These are phyloP conservation scores for Aspergillus quadricinctus DNA, from an alignment of 2,329 filamentous ascomycete genomes.

Conservation along the genomic window DNA sequence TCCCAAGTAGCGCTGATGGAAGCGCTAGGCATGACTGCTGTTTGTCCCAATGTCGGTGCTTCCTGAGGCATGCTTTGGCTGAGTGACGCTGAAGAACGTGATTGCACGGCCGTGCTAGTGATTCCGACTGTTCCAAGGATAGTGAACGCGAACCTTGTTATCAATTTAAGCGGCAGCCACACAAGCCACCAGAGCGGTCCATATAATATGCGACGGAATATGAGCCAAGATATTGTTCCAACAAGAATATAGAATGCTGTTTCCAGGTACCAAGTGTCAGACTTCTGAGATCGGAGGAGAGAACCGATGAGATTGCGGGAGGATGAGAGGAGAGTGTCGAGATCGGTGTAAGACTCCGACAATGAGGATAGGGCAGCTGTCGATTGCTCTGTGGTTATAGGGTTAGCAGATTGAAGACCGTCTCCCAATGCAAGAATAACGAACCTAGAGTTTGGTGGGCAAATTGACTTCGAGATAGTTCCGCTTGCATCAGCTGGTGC, in stretches of 20 bases:
- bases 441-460: conserved; percentile 74
- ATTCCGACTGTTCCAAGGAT: conserved; percentile 52
- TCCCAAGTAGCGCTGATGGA: conserved; percentile 17
- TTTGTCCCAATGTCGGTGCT: conserved; percentile 15
- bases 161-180: conserved; percentile 70
- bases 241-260: conserved; percentile 80
- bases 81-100: conserved; percentile 18
- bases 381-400: conserved; percentile 55
- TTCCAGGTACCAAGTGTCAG: conserved; percentile 95
- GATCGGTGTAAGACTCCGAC: conserved; percentile 71
- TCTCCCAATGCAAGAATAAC: conserved; percentile 7
- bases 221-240: conserved; percentile 74
- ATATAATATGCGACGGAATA: conserved; percentile 81
- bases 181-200: conserved; percentile 87
- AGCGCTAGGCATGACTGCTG: conserved; percentile 14
- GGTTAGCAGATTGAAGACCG: conserved; percentile 4
- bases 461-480: conserved; percentile 82
- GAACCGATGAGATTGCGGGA: conserved; percentile 73
- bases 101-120: conserved; percentile 23
- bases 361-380: conserved; percentile 77
- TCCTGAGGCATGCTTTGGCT: conserved; percentile 16
- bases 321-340: conserved; percentile 71
- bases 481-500: conserved; percentile 78
- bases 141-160: conserved; percentile 57
- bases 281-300: conserved; percentile 83